Base-by-base conservation (phyloP, 2,329 filamentous ascomycete genomes). In the Aspergillus sp. region DNA sequence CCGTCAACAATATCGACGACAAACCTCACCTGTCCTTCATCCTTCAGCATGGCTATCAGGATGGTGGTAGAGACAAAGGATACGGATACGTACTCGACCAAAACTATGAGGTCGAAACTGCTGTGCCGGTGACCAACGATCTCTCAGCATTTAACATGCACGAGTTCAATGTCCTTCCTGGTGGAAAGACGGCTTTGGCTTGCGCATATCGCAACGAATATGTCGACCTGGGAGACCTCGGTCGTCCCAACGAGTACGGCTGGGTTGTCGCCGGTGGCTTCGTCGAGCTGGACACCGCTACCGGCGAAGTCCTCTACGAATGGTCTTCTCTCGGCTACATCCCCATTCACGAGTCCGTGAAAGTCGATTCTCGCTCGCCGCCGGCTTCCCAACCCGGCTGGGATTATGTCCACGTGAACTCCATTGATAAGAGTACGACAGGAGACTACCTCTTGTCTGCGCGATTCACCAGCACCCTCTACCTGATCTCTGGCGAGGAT, bases 11-110 rank as follows among this genome's bases (percentile, higher is more conserved):
- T 51, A 82, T 81, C 65, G 75, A 80, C 53, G 77, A 76, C 19
- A 70, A 74, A 48, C 68, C 77, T 27, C 77, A 82, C 64, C 64
- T 84, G 19, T 83, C 81, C 58, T 83, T 80, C 66, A 82, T 82
- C 66, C 71, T 73, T 25, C 66, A 70, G 27, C 61, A 59, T 54
- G 60, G 32, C 10, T 71, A 68, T 63, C 59, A 65, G 6, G 62
- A 77, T 19, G 78, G 62, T 19, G 60, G 77, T 54, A 55, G 57
- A 3, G 77, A 78, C 27, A 77, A 79, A 58, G 82, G 82, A 4
- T 75, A 78, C 63, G 81, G 79, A 39, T 73, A 82, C 38, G 79
- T 83, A 59, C 73, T 83, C 73, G 76, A 83, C 64, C 73, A 78
- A 41, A 72, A 77, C 56, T 83, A 83, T 61, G 70, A 78, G 36